Evolutionary conservation across 2,329 filamentous ascomycete genomes (phyloP).

Genomic region (Neoscytalidium dimidiatum): DNA sequence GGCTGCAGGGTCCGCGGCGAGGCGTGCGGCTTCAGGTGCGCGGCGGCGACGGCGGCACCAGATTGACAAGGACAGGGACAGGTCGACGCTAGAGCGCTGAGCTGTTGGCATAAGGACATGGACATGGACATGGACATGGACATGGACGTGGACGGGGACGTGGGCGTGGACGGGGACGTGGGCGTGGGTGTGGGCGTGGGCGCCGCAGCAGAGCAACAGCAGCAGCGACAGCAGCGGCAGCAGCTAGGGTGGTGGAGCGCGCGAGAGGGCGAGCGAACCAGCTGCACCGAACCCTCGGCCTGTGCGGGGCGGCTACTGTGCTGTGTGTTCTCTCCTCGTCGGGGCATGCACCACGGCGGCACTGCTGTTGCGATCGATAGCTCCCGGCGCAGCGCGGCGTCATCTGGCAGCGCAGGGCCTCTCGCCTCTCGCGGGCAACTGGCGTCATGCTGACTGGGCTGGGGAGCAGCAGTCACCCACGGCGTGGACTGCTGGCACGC

Average conservation of each 20-base stretch:
- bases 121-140: too few relatives aligned
- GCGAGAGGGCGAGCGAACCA: not conserved
- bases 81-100: not conserved
- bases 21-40: slow-evolving; percentile 1
- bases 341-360: not conserved
- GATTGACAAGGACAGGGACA: not conserved
- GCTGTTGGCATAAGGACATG: too few relatives aligned
- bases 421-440: not conserved
- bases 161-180: too few relatives aligned
- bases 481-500: too few relatives aligned
- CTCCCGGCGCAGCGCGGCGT: slow-evolving; percentile 14
- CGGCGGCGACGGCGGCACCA: not conserved
- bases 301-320: not conserved
- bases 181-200: too few relatives aligned
- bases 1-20: not conserved
- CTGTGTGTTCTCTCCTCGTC: too few relatives aligned
- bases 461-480: too few relatives aligned
- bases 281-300: not conserved
- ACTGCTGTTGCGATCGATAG: not conserved
- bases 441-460: not conserved
- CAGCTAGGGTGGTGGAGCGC: not conserved
- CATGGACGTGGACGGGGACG: too few relatives aligned
- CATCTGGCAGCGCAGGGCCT: slow-evolving; percentile 5
- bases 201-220: too few relatives aligned
- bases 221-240: too few relatives aligned